Evolutionary conservation across 371 early-diverging fungal genomes (phyloP).

Genomic region (Blakeslea trispora): DNA sequence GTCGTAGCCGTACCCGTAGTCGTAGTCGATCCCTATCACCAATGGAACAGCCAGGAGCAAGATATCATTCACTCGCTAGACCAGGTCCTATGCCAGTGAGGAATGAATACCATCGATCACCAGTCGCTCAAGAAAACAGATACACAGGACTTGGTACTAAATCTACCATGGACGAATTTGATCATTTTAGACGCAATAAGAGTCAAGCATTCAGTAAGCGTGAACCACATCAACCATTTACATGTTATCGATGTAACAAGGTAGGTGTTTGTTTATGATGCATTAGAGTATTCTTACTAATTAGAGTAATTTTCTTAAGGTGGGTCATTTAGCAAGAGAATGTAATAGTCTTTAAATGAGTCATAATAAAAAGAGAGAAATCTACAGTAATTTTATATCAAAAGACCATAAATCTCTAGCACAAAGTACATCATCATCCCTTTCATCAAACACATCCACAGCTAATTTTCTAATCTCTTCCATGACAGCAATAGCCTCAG

Average conservation of each 20-base stretch:
- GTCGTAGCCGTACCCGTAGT: constrained; percentile 5
- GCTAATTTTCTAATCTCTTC: constrained; percentile 55
- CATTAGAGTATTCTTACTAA: too few relatives aligned
- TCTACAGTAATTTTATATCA: constrained; percentile 27
- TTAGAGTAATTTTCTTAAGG: constrained; percentile 20
- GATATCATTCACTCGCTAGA: too few relatives aligned
- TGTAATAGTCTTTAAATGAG: constrained; percentile 28
- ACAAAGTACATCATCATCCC: constrained; percentile 39
- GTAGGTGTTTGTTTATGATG: too few relatives aligned
- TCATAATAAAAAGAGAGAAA: not conserved
- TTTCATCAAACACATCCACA: constrained; percentile 37
- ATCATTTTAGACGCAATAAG: constrained; percentile 26
- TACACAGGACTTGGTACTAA: constrained; percentile 21
- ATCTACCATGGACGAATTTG: constrained; percentile 22
- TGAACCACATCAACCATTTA: constrained; percentile 23
- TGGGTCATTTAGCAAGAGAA: constrained; percentile 36
- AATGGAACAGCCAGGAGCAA: not conserved
- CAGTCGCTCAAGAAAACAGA: constrained; percentile 12
- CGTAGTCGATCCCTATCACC: constrained; percentile 15
- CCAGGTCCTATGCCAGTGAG: too few relatives aligned
- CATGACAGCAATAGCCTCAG: constrained; percentile 50
- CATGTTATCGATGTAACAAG: constrained; percentile 31
- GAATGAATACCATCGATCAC: not conserved
- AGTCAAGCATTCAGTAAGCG: constrained; percentile 29
- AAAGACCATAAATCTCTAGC: constrained; percentile 50